Conservation (phyloP, 2,329 filamentous ascomycete genomes). For the Didymella segeticola region DNA sequence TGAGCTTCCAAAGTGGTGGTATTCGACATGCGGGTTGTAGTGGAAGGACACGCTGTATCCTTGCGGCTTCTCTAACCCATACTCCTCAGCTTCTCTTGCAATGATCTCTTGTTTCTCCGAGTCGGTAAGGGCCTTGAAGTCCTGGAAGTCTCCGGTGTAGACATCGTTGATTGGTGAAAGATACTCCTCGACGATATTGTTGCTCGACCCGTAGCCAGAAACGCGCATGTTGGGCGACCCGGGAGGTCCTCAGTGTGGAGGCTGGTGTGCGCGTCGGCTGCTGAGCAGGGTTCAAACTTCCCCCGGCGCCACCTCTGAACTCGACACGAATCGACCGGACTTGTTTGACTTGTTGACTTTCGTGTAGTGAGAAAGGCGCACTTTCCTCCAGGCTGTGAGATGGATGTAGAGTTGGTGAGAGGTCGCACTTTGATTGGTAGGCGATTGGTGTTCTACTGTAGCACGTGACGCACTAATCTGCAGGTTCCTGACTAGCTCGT, state of each 20-base stretch:
- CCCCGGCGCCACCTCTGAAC: constrained; percentile 11
- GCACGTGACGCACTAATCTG: constrained; percentile 29
- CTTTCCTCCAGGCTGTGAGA: constrained; percentile 1
- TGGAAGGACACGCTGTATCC: constrained; percentile 95
- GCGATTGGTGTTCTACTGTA: constrained; percentile 30
- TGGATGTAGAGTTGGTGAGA: background rate
- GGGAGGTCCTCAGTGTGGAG: background rate
- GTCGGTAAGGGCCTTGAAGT: constrained; percentile 42
- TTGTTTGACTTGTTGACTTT: background rate
- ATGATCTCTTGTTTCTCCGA: constrained; percentile 59
- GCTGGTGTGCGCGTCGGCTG: background rate
- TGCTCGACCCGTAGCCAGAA: constrained; percentile 28
- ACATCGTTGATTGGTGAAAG: constrained; percentile 36
- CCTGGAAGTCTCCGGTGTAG: constrained; percentile 35
- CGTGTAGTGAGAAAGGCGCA: background rate
- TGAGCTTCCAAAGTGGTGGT: constrained; percentile 94
- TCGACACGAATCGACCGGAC: background rate
- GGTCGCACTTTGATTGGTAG: constrained; percentile 32
- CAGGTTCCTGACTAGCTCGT: constrained; percentile 8
- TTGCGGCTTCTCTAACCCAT: constrained; percentile 78
- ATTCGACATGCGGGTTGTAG: constrained; percentile 92
- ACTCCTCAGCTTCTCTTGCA: constrained; percentile 59
- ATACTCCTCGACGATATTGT: constrained; percentile 47
- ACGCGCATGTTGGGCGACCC: constrained; percentile 25
- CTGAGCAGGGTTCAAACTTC: constrained; percentile 11